These are phyloP conservation scores for Botrytis aclada DNA, from an alignment of 2,329 filamentous ascomycete genomes.

Conservation along the genomic window DNA sequence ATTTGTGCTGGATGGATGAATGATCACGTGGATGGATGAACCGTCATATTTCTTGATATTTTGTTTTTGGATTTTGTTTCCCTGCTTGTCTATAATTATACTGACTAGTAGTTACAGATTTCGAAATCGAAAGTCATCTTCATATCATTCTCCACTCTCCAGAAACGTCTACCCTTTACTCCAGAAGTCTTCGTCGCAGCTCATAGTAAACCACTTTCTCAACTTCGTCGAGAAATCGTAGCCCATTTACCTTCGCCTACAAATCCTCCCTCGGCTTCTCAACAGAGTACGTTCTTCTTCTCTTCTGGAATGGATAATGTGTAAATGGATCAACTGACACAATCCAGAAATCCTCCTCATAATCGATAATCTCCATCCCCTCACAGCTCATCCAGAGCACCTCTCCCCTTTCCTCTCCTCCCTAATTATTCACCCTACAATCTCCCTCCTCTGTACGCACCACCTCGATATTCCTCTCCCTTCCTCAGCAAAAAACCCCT, in stretches of 20 bases:
- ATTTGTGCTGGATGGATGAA: not conserved
- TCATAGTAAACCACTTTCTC: conserved; percentile 53
- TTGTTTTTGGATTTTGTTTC: not conserved
- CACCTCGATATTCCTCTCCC: conserved; percentile 72
- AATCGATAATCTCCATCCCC: conserved; percentile 73
- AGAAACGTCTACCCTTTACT: conserved; percentile 51
- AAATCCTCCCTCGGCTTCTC: conserved; percentile 13
- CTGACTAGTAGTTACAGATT: conserved; percentile 41
- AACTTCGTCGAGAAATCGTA: conserved; percentile 59
- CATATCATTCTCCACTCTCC: conserved; percentile 73
- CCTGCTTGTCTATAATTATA: not conserved
- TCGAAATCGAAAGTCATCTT: conserved; percentile 70
- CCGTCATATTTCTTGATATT: not conserved
- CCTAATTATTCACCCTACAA: conserved; percentile 60
- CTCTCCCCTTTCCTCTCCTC: conserved; percentile 68
- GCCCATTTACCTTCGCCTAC: conserved; percentile 42
- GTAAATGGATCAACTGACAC: not conserved
- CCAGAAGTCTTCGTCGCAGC: conserved; percentile 67
- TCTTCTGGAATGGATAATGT: not conserved
- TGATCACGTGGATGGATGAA: conserved; percentile 12
- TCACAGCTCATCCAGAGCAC: conserved; percentile 54
- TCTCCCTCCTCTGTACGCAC: conserved; percentile 75
- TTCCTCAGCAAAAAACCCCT: conserved; percentile 44
- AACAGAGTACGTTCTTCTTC: conserved; percentile 41
- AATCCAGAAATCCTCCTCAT: conserved; percentile 67